phyloP scores from a whole-genome alignment of 108 stramenopile species.

The Pseudonitzschia pungens region DNA sequence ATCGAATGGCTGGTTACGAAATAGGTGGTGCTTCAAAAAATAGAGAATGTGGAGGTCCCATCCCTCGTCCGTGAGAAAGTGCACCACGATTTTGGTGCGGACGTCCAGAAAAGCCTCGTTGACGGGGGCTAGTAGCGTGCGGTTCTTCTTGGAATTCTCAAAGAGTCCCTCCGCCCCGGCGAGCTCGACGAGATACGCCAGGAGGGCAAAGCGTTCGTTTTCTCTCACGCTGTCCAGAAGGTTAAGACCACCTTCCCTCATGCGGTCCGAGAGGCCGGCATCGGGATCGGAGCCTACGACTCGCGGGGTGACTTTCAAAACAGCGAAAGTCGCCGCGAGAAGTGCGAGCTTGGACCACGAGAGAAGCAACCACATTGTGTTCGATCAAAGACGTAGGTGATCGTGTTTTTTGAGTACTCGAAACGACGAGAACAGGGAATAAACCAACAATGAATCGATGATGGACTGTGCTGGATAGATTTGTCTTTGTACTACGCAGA shows the following conservation, averaged over 20 bases:
- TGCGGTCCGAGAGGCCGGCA: neutral
- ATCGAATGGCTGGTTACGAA: neutral
- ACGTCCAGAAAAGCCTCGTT: constrained; percentile 10
- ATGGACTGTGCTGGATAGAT: too few relatives aligned
- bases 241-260: too few relatives aligned
- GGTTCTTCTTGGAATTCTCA: neutral
- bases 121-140: neutral
- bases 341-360: too few relatives aligned
- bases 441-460: too few relatives aligned
- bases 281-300: neutral
- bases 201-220: neutral
- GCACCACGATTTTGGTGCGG: neutral
- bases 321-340: too few relatives aligned
- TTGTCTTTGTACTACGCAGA: too few relatives aligned
- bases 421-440: too few relatives aligned
- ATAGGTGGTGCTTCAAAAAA: constrained; percentile 1
- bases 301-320: too few relatives aligned
- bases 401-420: too few relatives aligned
- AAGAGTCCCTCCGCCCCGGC: neutral
- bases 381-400: too few relatives aligned
- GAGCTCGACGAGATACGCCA: neutral
- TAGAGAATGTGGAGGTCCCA: constrained; percentile 6
- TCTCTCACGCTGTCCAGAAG: neutral
- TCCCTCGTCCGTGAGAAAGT: neutral
- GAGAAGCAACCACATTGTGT: too few relatives aligned